phyloP scores from a whole-genome alignment of 371 early-diverging fungal species.

The Rhizopus sp. region DNA sequence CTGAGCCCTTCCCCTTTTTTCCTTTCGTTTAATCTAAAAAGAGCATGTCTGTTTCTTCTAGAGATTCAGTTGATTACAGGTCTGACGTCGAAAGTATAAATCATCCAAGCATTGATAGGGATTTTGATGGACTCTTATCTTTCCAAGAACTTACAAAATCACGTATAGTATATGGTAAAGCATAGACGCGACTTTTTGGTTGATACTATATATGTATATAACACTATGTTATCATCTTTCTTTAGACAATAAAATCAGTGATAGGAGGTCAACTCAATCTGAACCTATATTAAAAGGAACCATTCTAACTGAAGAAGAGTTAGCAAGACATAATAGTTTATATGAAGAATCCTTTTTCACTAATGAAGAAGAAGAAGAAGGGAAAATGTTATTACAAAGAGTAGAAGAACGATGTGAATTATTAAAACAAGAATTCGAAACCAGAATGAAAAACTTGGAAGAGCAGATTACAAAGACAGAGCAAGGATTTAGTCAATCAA shows the following conservation, averaged over 20 bases:
- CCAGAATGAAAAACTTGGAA: constrained; percentile 17
- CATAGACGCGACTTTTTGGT: background rate
- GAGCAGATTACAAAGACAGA: constrained; percentile 17
- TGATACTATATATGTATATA: background rate
- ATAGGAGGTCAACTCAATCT: background rate
- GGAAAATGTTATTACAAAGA: background rate
- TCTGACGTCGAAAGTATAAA: constrained; percentile 12
- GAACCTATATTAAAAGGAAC: background rate
- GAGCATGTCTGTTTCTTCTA: constrained; percentile 2
- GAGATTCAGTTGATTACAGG: constrained; percentile 9
- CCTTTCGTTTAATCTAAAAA: background rate
- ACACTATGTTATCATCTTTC: background rate
- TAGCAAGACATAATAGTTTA: constrained; percentile 1
- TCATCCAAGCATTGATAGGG: constrained; percentile 17
- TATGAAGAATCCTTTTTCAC: background rate
- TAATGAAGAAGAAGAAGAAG: background rate
- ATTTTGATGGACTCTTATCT: constrained; percentile 5
- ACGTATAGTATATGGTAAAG: background rate
- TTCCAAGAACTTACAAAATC: background rate
- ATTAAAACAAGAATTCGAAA: constrained; percentile 13
- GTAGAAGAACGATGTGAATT: constrained; percentile 14
- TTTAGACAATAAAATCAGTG: background rate
- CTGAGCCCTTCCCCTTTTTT: background rate
- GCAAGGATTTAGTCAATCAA: constrained; percentile 9
- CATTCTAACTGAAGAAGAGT: background rate